phyloP scores from a whole-genome alignment of 2,329 filamentous ascomycete species.

The Chaetomium globosum region DNA sequence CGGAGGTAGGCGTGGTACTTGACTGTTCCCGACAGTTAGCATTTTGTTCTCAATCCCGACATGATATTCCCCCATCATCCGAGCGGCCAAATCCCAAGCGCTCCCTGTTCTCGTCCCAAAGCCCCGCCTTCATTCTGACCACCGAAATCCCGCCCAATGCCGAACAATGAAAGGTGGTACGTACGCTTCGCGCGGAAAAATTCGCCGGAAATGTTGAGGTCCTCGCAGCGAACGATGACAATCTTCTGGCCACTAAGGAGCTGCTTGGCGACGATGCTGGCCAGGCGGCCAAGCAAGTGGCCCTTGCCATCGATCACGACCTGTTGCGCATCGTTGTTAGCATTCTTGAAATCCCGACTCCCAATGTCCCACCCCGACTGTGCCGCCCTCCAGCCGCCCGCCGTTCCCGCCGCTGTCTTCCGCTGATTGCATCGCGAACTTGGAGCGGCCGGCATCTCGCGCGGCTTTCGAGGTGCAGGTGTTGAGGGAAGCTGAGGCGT shows the following conservation, averaged over 20 bases:
- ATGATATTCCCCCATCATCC: constrained; percentile 9
- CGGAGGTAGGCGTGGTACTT: constrained; percentile 99
- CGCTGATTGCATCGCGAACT: constrained; percentile 25
- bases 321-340: constrained; percentile 54
- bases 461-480: constrained; percentile 16
- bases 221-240: constrained; percentile 97
- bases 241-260: constrained; percentile 99
- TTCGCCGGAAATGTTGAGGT: constrained; percentile 99
- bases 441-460: constrained; percentile 14
- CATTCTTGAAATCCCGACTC: constrained; percentile 30
- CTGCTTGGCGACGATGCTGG: constrained; percentile 98
- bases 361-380: not conserved
- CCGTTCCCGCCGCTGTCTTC: constrained; percentile 11
- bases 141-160: not conserved
- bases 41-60: not conserved
- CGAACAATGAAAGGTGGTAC: constrained; percentile 51
- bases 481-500: constrained; percentile 20
- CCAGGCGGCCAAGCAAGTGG: constrained; percentile 98
- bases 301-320: constrained; percentile 99
- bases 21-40: constrained; percentile 69
- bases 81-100: not conserved
- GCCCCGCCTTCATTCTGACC: not conserved
- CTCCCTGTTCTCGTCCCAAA: not conserved
- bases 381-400: constrained; percentile 5
- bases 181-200: constrained; percentile 99